Base-by-base conservation (phyloP, 371 early-diverging fungal genomes). In the Parasitella parasitica region DNA sequence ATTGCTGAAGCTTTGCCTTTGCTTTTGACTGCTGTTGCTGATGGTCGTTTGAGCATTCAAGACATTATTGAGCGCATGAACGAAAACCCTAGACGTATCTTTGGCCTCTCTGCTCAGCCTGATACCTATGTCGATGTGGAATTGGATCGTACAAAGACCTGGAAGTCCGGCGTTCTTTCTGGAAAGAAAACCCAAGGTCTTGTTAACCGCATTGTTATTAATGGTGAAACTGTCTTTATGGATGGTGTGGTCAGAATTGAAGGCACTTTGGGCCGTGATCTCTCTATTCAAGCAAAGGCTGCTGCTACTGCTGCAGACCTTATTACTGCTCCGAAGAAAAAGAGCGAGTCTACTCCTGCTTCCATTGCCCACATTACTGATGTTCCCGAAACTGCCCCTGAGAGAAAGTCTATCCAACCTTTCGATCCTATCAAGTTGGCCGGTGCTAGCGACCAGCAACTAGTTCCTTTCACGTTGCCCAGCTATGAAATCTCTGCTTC, bases 101-200 rank as follows among this genome's bases (percentile, higher is more conserved):
- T 98, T 74, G 89, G 89, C 32, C 72, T 97, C 9, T 89, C 94
- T 20, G 83, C 88, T 57, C 95, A 96, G 75, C 78, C 88, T 15
- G 96, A 96, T 61, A 94, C 97, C 9, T 91, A 88, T 52, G 80
- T 97, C 30, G 97, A 97, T 78, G 82, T 94, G 53, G 91, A 91
- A 65, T 76, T 89, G 28, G 91, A 88, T 46, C 85, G 90, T 30
- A 61, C 71, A 34, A 66, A 72, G 26, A 48, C 61, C 41, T 81
- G 75, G 70, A 65, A 68, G 18, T 72, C 64, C 61, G 78, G 63
- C 59, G 85, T 75, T 52, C 74, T 81, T 67, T 77, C 72, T 48
- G 81, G 77, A 53, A 77, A 62, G 66, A 68, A 69, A 43, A 70
- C 86, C 53, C 50, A 65, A 69, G 92, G 91, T 11, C 76, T 76